Conservation (phyloP, 2,329 filamentous ascomycete genomes). For the Stemphylium vesicarium region DNA sequence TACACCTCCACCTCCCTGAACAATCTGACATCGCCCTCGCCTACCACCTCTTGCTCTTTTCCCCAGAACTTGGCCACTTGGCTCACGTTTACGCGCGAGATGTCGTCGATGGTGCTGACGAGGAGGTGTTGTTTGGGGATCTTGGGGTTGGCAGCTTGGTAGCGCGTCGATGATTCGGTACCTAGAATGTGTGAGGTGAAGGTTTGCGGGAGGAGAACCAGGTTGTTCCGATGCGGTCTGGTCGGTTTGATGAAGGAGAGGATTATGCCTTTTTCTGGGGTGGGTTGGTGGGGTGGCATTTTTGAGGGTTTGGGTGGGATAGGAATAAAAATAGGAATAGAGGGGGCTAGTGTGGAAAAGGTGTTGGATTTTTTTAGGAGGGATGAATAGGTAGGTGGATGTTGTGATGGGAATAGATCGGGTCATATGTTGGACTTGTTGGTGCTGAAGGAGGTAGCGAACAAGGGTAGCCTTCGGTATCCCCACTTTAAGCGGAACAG, state of each 20-base stretch:
- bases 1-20: background rate
- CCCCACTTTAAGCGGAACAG: constrained; percentile 2
- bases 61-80: constrained; percentile 15
- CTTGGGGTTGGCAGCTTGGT: constrained; percentile 27
- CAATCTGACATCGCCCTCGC: background rate
- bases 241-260: constrained; percentile 6
- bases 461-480: background rate
- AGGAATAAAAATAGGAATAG: too few relatives aligned
- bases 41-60: background rate
- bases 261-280: background rate
- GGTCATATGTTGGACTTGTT: background rate
- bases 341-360: too few relatives aligned
- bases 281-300: background rate
- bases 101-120: constrained; percentile 32
- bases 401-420: too few relatives aligned
- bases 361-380: background rate
- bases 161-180: background rate
- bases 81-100: constrained; percentile 24
- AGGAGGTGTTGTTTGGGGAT: constrained; percentile 32
- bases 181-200: background rate
- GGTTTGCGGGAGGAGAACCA: background rate
- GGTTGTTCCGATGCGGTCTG: background rate
- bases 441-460: background rate
- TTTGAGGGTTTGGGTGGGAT: too few relatives aligned
- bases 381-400: background rate